These are phyloP conservation scores for Strobilomyces dryophilus DNA, from an alignment of 768 basidiomycete species.

Conservation along the genomic window DNA sequence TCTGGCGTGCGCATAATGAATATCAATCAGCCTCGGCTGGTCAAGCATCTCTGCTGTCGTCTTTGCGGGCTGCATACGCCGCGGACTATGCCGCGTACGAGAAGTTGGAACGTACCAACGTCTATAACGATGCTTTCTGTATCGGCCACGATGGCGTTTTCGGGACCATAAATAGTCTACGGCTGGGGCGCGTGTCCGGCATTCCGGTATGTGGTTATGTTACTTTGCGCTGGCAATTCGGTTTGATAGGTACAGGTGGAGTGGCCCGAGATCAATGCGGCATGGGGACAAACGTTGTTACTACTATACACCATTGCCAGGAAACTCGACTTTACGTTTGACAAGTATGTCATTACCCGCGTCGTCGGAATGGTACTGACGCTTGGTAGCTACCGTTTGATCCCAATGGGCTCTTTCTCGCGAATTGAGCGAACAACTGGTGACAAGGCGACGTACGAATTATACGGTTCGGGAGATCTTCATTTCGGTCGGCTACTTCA, in stretches of 20 bases:
- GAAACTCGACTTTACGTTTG: conserved; percentile 87
- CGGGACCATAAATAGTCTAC: conserved; percentile 96
- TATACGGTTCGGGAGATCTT: conserved; percentile 93
- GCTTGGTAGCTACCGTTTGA: conserved; percentile 68
- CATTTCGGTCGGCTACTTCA: conserved; percentile 86
- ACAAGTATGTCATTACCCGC: conserved; percentile 51
- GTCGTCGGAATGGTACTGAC: conserved; percentile 6
- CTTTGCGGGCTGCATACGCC: conserved; percentile 72
- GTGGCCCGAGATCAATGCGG: conserved; percentile 98
- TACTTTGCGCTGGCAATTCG: conserved; percentile 2
- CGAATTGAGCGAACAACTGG: conserved; percentile 80
- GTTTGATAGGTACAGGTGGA: conserved; percentile 61
- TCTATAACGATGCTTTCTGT: conserved; percentile 94
- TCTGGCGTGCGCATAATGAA: conserved; percentile 78
- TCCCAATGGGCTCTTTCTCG: conserved; percentile 95
- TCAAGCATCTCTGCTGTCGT: conserved; percentile 65
- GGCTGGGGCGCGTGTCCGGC: conserved; percentile 82
- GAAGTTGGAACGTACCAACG: conserved; percentile 86
- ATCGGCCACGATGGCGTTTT: conserved; percentile 94
- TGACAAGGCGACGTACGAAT: conserved; percentile 82
- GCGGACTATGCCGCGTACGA: conserved; percentile 74
- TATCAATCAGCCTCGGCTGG: conserved; percentile 62
- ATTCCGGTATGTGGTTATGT: conserved; percentile 55
- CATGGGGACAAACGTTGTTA: conserved; percentile 95
- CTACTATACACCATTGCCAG: conserved; percentile 87